Percentiles rank a stretch among this genome's conserved stretches.
Evolutionary conservation across 805 yeast genomes (phyloP).

Genomic region (Saccharomycopsis microspora): DNA sequence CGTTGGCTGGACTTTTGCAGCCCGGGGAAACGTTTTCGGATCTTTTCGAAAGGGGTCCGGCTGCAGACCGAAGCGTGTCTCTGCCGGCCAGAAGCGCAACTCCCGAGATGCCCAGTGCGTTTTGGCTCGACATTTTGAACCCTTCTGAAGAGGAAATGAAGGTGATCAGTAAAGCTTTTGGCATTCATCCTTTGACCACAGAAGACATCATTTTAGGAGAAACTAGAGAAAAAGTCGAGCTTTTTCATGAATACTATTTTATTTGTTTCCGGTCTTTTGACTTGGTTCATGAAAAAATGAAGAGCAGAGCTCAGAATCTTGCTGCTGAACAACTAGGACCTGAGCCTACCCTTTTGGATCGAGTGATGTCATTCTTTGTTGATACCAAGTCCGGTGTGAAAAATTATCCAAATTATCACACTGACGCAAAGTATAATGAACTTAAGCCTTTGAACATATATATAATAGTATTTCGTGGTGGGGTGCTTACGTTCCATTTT

Average conservation of each 20-base stretch:
- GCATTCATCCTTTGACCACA: conserved; percentile 94
- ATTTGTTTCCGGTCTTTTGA: conserved; percentile 97
- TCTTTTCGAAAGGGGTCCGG: conserved; percentile 29
- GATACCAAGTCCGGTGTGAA: background rate
- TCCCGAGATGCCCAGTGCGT: background rate
- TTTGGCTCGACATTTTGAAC: conserved; percentile 84
- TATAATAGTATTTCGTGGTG: conserved; percentile 59
- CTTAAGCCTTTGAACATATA: conserved; percentile 55
- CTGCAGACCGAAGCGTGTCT: background rate
- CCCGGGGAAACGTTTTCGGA: conserved; percentile 51
- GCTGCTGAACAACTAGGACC: background rate
- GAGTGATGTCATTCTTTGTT: background rate
- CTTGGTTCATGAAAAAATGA: conserved; percentile 30
- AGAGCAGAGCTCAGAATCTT: background rate
- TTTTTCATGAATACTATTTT: conserved; percentile 82
- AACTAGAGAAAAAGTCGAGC: conserved; percentile 92
- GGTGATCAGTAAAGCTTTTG: conserved; percentile 83
- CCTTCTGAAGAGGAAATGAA: conserved; percentile 96
- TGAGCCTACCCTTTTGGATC: background rate
- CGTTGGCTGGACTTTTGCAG: conserved; percentile 68
- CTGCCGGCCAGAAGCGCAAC: conserved; percentile 5
- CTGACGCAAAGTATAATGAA: conserved; percentile 18
- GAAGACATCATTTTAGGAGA: conserved; percentile 97
- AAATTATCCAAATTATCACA: background rate
- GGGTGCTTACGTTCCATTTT: conserved; percentile 60